Percentiles rank a stretch among this genome's conserved stretches.
phyloP scores from a whole-genome alignment of 768 basidiomycete species.

The Amanita phalloides region DNA sequence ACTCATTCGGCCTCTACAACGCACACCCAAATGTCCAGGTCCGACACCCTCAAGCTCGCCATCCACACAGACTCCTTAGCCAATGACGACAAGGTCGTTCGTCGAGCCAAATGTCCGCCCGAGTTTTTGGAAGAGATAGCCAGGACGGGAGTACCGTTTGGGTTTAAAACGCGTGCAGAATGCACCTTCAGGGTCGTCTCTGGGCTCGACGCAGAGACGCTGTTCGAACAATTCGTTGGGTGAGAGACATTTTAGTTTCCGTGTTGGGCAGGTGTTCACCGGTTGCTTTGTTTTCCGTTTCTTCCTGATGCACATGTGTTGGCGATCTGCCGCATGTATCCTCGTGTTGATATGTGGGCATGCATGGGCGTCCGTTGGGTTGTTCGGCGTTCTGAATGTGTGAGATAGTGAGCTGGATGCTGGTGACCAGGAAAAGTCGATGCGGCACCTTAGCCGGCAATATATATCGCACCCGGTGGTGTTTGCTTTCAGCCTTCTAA shows the following conservation, averaged over 20 bases:
- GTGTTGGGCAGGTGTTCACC: background rate
- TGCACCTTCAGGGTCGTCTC: conserved; percentile 30
- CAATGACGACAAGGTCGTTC: conserved; percentile 4
- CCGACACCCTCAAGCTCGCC: conserved; percentile 3
- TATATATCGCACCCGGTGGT: conserved; percentile 21
- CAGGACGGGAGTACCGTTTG: conserved; percentile 17
- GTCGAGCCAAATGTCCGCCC: conserved; percentile 31
- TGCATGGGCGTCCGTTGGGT: background rate
- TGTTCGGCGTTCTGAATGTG: background rate
- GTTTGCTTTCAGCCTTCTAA: conserved; percentile 31
- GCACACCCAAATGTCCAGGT: background rate
- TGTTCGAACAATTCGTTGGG: conserved; percentile 31
- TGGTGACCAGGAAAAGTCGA: conserved; percentile 10
- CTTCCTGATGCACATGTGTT: background rate
- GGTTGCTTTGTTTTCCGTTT: background rate
- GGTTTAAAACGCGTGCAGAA: conserved; percentile 18
- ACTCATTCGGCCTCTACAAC: background rate
- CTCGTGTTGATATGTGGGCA: background rate
- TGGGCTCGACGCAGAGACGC: conserved; percentile 28
- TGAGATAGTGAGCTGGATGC: conserved; percentile 10
- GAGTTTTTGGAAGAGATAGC: conserved; percentile 35
- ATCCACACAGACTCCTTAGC: background rate
- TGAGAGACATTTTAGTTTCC: conserved; percentile 12
- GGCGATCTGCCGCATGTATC: background rate
- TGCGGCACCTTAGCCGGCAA: conserved; percentile 12